These are phyloP conservation scores for Osmanthus fragrans DNA, from an alignment of 257 asterid genomes.

Conservation along the genomic window DNA sequence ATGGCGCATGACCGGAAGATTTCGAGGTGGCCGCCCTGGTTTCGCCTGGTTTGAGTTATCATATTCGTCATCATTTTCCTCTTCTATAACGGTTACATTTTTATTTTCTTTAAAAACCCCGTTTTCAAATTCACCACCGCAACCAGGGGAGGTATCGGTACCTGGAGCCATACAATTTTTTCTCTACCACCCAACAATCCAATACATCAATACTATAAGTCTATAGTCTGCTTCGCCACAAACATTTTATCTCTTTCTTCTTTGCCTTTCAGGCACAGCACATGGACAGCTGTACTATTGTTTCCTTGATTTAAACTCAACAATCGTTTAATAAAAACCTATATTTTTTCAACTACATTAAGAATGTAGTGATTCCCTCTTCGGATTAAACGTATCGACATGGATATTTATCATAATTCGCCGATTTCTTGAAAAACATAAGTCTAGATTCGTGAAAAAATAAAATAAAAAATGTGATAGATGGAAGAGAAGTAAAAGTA, in stretches of 20 bases:
- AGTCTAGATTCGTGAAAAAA: background rate
- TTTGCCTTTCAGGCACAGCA: constrained; percentile 8
- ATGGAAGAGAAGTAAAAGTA: constrained; percentile 22
- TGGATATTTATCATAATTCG: background rate
- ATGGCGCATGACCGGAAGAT: constrained; percentile 67
- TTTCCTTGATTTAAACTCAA: constrained; percentile 28
- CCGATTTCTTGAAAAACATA: background rate
- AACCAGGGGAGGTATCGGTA: constrained; percentile 12
- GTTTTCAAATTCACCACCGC: constrained; percentile 44
- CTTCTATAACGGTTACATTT: constrained; percentile 31
- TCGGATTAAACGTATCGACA: constrained; percentile 1
- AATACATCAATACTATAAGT: constrained; percentile 19
- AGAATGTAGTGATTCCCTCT: background rate
- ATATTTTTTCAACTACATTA: background rate
- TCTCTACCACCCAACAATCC: constrained; percentile 12
- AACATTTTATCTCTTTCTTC: background rate
- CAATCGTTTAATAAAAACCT: constrained; percentile 14
- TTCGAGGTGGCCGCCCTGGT: constrained; percentile 66
- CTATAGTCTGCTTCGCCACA: background rate
- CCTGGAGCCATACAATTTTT: constrained; percentile 49
- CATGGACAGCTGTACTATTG: constrained; percentile 36
- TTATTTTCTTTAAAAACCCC: constrained; percentile 46
- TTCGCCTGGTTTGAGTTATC: constrained; percentile 30
- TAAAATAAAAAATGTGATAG: background rate
- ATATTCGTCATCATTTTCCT: constrained; percentile 17